Evolutionary conservation across 2,329 filamentous ascomycete genomes (phyloP), one percentile per base, ranked within the genome.

Genomic region (Alternaria burnsii): DNA sequence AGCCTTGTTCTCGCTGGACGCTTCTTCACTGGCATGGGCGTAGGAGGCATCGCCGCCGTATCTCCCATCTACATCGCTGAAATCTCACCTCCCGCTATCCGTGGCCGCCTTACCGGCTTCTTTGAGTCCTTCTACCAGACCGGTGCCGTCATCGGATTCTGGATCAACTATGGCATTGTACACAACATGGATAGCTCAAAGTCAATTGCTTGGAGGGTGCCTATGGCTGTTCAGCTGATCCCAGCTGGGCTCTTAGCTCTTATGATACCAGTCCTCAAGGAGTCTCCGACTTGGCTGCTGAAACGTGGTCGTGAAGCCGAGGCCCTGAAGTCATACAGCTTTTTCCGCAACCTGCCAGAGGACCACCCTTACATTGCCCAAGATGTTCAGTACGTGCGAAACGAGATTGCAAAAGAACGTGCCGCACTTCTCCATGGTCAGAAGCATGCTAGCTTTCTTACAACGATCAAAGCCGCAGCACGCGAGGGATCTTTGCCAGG

Each of bases 121-220:
- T 90, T 89, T 75, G 88, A 90, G 71, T 80, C 89, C 1, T 86
- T 87, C 44, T 89, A 86, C 80, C 88, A 90, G 76, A 80, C 85
- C 0, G 85, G 89, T 28, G 88, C 87, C n/a, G 76, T 79, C 53
- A 72, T 78, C 16, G 76, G 78, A 5, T 80, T 80, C 60, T 80
- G 78, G 79, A 77, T 80, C 62, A 80, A 80, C 61, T 81, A 80
- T 48, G 75, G 72, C 5, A 76, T 80, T 26, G 75, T 77, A 3
- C 69, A 76, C 52, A 77, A 75, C 67, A 83, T 79, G 78, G 66
- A 72, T 36, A 80, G 58, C 81, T 84, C 40, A 2, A 73, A 82
- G 1, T 82, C 78, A n/a, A 78, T 75, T 2, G 87, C 88, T 70
- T 91, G 88, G 88, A 78, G 88, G 20, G 85, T 90, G 46, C 88